Base-by-base conservation (phyloP, 2,329 filamentous ascomycete genomes). In the Fusarium floridanum region DNA sequence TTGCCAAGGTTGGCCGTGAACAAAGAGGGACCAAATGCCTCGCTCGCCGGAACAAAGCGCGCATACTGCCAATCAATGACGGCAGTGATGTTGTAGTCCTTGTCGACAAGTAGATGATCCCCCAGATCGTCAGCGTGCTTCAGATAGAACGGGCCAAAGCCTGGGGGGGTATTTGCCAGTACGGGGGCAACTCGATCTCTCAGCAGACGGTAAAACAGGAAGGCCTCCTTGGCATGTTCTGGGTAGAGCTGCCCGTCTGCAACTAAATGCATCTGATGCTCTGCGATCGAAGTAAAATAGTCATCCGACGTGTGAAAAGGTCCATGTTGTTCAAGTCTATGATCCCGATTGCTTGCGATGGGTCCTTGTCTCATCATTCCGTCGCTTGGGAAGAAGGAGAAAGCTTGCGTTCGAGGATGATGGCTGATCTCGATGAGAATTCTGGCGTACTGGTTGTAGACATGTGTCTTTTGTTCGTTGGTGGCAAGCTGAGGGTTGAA, bases 31-130 rank as follows among this genome's bases (percentile, higher is more conserved):
- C 55, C 61, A 20, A 68, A 68, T 2, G 66, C 61, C 41, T 68
- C 66, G n/a, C 66, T 34, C 5, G 61, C n/a, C 8, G 66, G 66
- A 6, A 68, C 66, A 55, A 68, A 61, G 8, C 66, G 66, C 9
- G 61, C 61, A 61, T 65, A 48, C 66, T 65, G 61, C 66, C 66
- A 68, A 12, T 68, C 61, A 53, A 68, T 68, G 9, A 68, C 43
- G n/a, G 32, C 66, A 61, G 66, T 65, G 55, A 65, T 55, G 29
- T 65, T 61, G 36, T 36, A 65, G 61, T 68, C 20, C 4, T 45
- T 27, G 36, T 68, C 66, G 16, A 68, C 27, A 17, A 65, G 61
- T 5, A 68, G 6, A 43, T 68, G 61, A 39, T 61, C 61, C 6
- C 61, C 61, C 12, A 61, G 65, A n/a, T 68, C 66, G 36, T 66